Percentiles rank a stretch among this genome's conserved stretches.
phyloP scores from a whole-genome alignment of 2,329 filamentous ascomycete species.

The Trichoderma arundinaceum region DNA sequence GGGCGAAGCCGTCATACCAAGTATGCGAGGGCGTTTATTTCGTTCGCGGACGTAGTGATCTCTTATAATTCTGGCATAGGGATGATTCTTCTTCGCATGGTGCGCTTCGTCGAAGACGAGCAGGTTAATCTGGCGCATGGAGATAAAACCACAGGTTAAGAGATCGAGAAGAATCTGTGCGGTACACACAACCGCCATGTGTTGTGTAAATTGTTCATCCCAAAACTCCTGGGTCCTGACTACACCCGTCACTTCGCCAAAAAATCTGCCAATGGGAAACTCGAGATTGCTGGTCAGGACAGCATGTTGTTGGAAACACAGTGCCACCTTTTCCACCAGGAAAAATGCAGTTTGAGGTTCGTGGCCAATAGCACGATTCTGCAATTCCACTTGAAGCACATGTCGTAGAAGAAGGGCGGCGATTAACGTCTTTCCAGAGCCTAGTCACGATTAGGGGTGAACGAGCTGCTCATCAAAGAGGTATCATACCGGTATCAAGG shows the following conservation, averaged over 20 bases:
- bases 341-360: slow-evolving; percentile 78
- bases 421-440: slow-evolving; percentile 95
- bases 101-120: slow-evolving; percentile 96
- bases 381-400: slow-evolving; percentile 76
- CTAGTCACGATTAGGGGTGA: slow-evolving; percentile 46
- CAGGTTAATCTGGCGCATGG: slow-evolving; percentile 83
- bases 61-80: slow-evolving; percentile 88
- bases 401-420: slow-evolving; percentile 83
- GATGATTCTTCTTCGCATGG: slow-evolving; percentile 91
- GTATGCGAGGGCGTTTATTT: slow-evolving; percentile 70
- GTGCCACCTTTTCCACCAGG: slow-evolving; percentile 84
- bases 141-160: slow-evolving; percentile 78
- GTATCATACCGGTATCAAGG: slow-evolving; percentile 74
- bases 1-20: slow-evolving; percentile 97
- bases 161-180: slow-evolving; percentile 84
- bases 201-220: slow-evolving; percentile 60
- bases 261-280: slow-evolving; percentile 74
- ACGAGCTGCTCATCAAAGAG: no score
- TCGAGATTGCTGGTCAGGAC: slow-evolving; percentile 83
- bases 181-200: slow-evolving; percentile 90
- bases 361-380: slow-evolving; percentile 66
- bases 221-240: slow-evolving; percentile 54
- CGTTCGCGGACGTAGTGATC: slow-evolving; percentile 71
- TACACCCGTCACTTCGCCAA: slow-evolving; percentile 67
- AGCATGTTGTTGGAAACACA: slow-evolving; percentile 87